Base-by-base conservation (phyloP, 139 green algal species). In the Limnomonas spitsbergensis region DNA sequence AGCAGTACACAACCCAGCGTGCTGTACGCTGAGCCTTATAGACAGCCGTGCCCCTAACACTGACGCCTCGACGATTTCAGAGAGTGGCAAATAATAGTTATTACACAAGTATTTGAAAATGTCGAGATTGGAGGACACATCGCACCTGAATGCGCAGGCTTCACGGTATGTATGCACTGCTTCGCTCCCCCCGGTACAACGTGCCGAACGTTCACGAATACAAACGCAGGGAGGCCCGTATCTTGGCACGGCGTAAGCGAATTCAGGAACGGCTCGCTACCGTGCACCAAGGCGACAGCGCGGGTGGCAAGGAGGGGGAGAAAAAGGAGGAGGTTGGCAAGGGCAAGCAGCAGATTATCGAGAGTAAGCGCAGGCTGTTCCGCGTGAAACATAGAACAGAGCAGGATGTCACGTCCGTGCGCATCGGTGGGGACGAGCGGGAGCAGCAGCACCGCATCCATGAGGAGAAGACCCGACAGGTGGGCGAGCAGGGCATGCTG, bases 381-480 rank as follows among this genome's bases (percentile, higher is more conserved):
- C 76, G 79, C 0, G 80, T 93, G 9, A 90, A 89, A 61, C 56
- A 82, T 78, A 68, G 88, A 1, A 89, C 84, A 1, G 84, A 90
- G 68, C 53, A 84, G 29, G 86, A 85, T 53, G 88, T 94, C 38
- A 93, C 82, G 4, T 80, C 79, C 20, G 84, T 93, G 14, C 78
- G 87, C 1, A 84, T 92, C 4, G 78, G 78, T 37, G 85, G 80
- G 6, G 91, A 92, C 78, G 85, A 90, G 66, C 73, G 83, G 2
- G 89, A 94, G 76, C 88, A 85, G 32, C 69, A 84, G 35, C 84
- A 88, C 53, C 80, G 87, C 0, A 83, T 86, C 2, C 53, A 80
- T 40, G 90, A 93, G 76, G 90, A 94, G 80, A 75, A 83, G 34
- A 80, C 82, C 29, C 80, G 89, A 0, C 88, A 94, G 88, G 90